These are phyloP conservation scores for Astrocystis sublimbata DNA, from an alignment of 495 filamentous ascomycete genomes.

Conservation along the genomic window DNA sequence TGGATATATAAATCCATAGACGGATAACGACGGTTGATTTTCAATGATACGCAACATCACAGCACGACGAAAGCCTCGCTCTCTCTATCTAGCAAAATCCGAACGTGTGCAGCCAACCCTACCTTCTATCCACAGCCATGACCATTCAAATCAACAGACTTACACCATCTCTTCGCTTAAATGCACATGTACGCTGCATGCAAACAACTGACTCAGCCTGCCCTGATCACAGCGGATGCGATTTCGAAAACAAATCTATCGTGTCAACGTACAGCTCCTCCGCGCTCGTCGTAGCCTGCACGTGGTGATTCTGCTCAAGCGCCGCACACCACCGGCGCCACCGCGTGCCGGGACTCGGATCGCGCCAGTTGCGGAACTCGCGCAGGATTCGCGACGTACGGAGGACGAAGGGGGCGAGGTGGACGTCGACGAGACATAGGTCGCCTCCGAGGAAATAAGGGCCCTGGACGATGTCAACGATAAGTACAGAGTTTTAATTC, in stretches of 20 bases:
- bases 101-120: background rate
- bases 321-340: conserved; percentile 82
- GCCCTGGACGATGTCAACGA: too few species aligned
- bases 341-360: conserved; percentile 66
- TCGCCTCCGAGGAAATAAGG: conserved; percentile 79
- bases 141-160: background rate
- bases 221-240: conserved; percentile 19
- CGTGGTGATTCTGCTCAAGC: conserved; percentile 70
- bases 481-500: conserved; percentile 37
- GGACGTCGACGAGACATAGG: conserved; percentile 80
- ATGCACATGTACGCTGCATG: background rate
- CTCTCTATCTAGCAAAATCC: background rate
- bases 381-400: conserved; percentile 72
- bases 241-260: conserved; percentile 60
- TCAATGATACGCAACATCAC: background rate
- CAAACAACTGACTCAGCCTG: too few species aligned
- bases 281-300: conserved; percentile 75
- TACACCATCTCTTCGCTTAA: background rate
- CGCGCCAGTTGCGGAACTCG: conserved; percentile 79
- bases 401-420: conserved; percentile 85
- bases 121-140: background rate
- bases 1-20: too few species aligned
- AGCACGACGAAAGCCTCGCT: background rate
- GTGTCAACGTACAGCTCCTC: conserved; percentile 74
- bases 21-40: background rate